Evolutionary conservation across 2,329 filamentous ascomycete genomes (phyloP), one percentile per base, ranked within the genome.

Genomic region (Colletotrichum aenigma): DNA sequence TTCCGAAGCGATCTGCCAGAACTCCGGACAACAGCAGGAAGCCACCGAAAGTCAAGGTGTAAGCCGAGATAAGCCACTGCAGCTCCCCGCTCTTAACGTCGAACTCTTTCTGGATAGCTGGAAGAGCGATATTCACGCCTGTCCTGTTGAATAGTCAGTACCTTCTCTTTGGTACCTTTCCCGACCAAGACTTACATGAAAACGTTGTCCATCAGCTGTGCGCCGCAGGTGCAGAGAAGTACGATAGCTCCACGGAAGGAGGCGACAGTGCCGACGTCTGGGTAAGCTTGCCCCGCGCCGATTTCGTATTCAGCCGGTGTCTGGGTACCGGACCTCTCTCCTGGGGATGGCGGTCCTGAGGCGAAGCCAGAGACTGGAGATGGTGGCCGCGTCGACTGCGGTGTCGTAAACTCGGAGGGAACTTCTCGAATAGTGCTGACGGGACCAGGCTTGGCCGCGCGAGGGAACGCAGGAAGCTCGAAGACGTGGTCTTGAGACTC

Each of bases 41-140:
- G 52, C 72, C 68, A 6, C 72, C 68, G 52, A 75, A 75, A 12
- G 72, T 75, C 26, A 75, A n/a, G 1, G 72, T 75, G 72, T 75
- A 75, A 18, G 72, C 72, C 13, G 72, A 75, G 24, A 75, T 75
- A 12, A 75, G 55, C 72, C 72, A 75, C 38, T 75, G 72, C 16
- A 75, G 15, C 52, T 75, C 72, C 2, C 52, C 55, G 21, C 15
- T 71, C 24, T 75, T 75, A 1, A 75, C 68, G 6, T 66, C 28
- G 13, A 75, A 75, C 30, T 75, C 72, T 4, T 26, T 36, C 55
- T 75, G 72, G 12, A 75, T 71, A 24, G 72, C 68, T 15, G 72
- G 72, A 7, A 75, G 68, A 5, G 72, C 68, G 32, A 75, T 75
- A 7, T 75, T 75, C 7, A 71, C 61, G 3, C 52, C 68, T 18